phyloP scores from a whole-genome alignment of 2,329 filamentous ascomycete genomes.

The Fusarium nodosum region DNA sequence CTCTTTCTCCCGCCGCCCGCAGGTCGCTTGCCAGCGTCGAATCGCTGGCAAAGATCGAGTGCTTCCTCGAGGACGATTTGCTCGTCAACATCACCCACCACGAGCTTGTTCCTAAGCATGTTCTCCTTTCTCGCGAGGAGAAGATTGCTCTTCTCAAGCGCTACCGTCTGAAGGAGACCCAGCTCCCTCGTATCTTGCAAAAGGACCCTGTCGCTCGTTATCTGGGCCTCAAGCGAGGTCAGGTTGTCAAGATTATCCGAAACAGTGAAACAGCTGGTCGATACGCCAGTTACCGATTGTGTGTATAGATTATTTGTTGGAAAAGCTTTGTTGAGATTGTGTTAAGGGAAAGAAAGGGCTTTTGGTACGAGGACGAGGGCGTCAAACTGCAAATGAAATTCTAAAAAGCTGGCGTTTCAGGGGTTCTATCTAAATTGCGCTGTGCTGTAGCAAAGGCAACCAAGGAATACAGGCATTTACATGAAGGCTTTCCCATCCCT shows the following conservation, averaged over 20 bases:
- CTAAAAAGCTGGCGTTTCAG: constrained; percentile 52
- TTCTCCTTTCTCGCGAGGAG: constrained; percentile 90
- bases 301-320: constrained; percentile 60
- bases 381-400: constrained; percentile 51
- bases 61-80: constrained; percentile 95
- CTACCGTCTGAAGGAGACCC: constrained; percentile 97
- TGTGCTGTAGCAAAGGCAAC: constrained; percentile 48
- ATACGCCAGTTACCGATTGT: constrained; percentile 92
- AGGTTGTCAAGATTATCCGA: constrained; percentile 98
- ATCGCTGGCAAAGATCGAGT: constrained; percentile 85
- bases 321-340: constrained; percentile 3
- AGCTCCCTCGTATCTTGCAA: constrained; percentile 90
- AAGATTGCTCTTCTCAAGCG: constrained; percentile 87
- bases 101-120: constrained; percentile 94
- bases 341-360: constrained; percentile 35
- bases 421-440: constrained; percentile 51
- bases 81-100: constrained; percentile 98
- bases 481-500: constrained; percentile 1
- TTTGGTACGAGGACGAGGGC: constrained; percentile 47
- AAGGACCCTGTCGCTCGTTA: constrained; percentile 95
- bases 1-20: constrained; percentile 87
- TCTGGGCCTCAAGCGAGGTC: constrained; percentile 87
- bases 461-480: constrained; percentile 35
- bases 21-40: constrained; percentile 86
- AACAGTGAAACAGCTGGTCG: constrained; percentile 95